Conservation (phyloP, 257 asterid species). For the Solanum pinnatisectum region DNA sequence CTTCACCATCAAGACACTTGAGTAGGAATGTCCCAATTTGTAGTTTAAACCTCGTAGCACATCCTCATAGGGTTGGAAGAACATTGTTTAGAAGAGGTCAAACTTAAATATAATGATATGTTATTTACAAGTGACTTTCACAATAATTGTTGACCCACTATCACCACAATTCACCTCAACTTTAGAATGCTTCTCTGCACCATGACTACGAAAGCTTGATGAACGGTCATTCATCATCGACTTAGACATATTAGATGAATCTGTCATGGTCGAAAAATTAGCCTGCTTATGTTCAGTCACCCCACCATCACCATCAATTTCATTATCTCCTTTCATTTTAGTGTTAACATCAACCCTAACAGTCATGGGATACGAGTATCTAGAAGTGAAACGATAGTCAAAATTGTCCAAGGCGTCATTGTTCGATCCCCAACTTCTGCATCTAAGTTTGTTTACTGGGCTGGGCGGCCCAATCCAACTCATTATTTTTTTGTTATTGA, state of each 20-base stretch:
- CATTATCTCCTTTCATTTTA: slow-evolving; percentile 8
- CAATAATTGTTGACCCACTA: slow-evolving; percentile 35
- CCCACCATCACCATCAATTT: slow-evolving; percentile 16
- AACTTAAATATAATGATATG: slow-evolving; percentile 64
- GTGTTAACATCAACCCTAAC: slow-evolving; percentile 13
- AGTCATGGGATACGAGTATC: slow-evolving; percentile 17
- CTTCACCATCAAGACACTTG: slow-evolving; percentile 77
- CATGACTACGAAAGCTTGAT: slow-evolving; percentile 41
- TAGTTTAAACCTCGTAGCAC: slow-evolving; percentile 59
- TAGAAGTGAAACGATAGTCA: slow-evolving; percentile 16
- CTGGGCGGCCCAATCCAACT: too few relatives aligned
- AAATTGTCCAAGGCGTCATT: slow-evolving; percentile 5
- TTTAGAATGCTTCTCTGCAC: slow-evolving; percentile 12
- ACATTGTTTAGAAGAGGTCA: slow-evolving; percentile 39
- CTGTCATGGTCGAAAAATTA: slow-evolving; percentile 27
- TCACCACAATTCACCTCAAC: slow-evolving; percentile 25
- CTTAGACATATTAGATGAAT: slow-evolving; percentile 46
- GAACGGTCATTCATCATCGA: slow-evolving; percentile 46
- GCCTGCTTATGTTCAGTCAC: slow-evolving; percentile 34
- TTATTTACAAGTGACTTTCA: slow-evolving; percentile 63
- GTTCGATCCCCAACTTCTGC: slow-evolving; percentile 4
- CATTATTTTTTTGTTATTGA: too few relatives aligned
- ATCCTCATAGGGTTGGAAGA: slow-evolving; percentile 48
- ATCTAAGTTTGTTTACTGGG: too few relatives aligned
- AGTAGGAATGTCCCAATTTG: slow-evolving; percentile 60